phyloP scores from a whole-genome alignment of 352 stramenopile genomes.

The Pythium utonaiense region DNA sequence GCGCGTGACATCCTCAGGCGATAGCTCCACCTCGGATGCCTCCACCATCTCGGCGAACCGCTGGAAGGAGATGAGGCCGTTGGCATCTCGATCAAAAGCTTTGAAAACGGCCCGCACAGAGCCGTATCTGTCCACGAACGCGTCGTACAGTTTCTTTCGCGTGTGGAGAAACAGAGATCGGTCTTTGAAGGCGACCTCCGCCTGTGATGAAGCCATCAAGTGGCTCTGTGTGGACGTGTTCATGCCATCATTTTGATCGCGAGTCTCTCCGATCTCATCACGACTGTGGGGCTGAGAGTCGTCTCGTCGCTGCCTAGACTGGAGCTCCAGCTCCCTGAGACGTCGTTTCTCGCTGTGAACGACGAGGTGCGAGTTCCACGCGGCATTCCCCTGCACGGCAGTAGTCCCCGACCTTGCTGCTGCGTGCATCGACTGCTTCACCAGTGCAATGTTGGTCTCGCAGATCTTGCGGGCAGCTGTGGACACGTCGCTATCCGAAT shows the following conservation, averaged over 20 bases:
- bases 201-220: neutral
- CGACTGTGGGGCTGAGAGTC: neutral
- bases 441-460: conserved; percentile 44
- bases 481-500: conserved; percentile 15
- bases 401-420: neutral
- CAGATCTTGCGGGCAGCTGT: conserved; percentile 27
- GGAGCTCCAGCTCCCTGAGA: neutral
- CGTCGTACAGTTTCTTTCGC: conserved; percentile 51
- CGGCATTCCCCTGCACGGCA: neutral
- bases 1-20: conserved; percentile 32
- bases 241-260: neutral
- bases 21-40: conserved; percentile 52
- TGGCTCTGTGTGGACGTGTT: neutral
- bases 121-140: conserved; percentile 71
- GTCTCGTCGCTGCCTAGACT: neutral
- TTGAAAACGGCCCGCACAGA: conserved; percentile 75
- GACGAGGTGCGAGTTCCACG: conserved; percentile 6
- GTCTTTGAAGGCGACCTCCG: neutral
- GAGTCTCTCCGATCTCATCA: neutral
- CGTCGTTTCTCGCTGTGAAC: conserved; percentile 18
- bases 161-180: conserved; percentile 30
- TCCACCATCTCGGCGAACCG: conserved; percentile 74
- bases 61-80: conserved; percentile 71
- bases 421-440: conserved; percentile 32
- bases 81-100: conserved; percentile 62